These are phyloP conservation scores for Microsporum audouinii DNA, from an alignment of 2,329 filamentous ascomycete genomes.

Conservation along the genomic window DNA sequence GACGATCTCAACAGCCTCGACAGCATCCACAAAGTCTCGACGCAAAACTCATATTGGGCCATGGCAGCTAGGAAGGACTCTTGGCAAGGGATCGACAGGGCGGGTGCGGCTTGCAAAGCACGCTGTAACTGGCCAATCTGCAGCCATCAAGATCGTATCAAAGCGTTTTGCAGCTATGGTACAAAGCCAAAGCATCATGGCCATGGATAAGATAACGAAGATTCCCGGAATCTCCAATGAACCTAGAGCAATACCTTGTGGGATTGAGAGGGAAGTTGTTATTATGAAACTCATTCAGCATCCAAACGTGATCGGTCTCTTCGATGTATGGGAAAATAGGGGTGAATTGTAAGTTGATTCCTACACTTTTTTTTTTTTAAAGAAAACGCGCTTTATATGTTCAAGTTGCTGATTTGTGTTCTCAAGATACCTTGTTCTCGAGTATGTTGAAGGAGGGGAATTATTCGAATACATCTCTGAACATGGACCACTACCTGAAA, in stretches of 20 bases:
- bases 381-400: not conserved
- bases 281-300: constrained; percentile 96
- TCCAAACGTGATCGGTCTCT: constrained; percentile 83
- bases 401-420: constrained; percentile 10
- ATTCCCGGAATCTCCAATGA: constrained; percentile 47
- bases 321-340: constrained; percentile 96
- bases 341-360: constrained; percentile 68
- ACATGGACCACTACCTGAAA: constrained; percentile 62
- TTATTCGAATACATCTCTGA: constrained; percentile 76
- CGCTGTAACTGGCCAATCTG: constrained; percentile 62
- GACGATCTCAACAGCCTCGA: constrained; percentile 45
- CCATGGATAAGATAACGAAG: constrained; percentile 61
- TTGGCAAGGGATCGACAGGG: constrained; percentile 83
- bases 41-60: constrained; percentile 73
- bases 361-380: not conserved
- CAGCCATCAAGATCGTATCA: constrained; percentile 91
- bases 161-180: constrained; percentile 68
- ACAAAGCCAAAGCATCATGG: constrained; percentile 73
- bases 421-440: constrained; percentile 77
- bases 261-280: constrained; percentile 87
- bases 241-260: constrained; percentile 65
- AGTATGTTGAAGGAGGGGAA: constrained; percentile 76
- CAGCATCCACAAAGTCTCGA: constrained; percentile 43
- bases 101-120: constrained; percentile 79
- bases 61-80: constrained; percentile 80